A percentile compares a stretch with the other conserved stretches of the same genome.
phyloP scores from a whole-genome alignment of 768 basidiomycete genomes.

The Tylopilus felleus region DNA sequence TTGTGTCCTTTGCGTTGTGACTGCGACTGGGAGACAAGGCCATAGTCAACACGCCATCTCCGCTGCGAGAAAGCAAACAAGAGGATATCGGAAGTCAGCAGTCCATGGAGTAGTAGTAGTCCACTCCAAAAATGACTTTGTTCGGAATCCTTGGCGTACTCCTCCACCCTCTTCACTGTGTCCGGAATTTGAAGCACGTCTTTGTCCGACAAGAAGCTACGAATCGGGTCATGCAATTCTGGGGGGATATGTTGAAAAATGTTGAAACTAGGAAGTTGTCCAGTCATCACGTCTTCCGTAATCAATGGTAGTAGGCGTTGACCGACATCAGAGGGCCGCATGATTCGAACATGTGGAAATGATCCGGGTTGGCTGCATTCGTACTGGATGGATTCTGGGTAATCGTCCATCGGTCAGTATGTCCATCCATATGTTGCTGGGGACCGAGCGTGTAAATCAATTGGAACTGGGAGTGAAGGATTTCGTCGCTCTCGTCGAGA shows the following conservation, averaged over 20 bases:
- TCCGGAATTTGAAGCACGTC: background rate
- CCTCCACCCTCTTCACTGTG: background rate
- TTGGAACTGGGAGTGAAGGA: conserved; percentile 24
- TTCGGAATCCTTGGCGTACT: background rate
- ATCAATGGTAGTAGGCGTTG: background rate
- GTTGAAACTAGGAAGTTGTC: background rate
- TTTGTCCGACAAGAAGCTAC: background rate
- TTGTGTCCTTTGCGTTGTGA: too few species aligned
- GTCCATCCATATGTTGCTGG: conserved; percentile 24
- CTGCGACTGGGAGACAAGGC: too few species aligned
- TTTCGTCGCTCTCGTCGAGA: conserved; percentile 20
- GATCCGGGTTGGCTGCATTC: background rate
- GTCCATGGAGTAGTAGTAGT: background rate
- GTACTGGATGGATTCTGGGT: background rate
- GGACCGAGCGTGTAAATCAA: conserved; percentile 33
- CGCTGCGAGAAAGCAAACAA: background rate
- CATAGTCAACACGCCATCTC: background rate
- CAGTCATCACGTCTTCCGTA: background rate
- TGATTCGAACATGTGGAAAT: background rate
- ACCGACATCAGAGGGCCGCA: background rate
- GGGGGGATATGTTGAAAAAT: background rate
- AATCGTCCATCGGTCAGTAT: conserved; percentile 32
- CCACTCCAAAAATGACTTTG: background rate
- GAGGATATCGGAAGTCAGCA: background rate
- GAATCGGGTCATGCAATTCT: background rate